phyloP scores from a whole-genome alignment of 176 grass and related monocot species.

The Hordeum vulgare region MorexV3_pseudomolecules_assembly NC_058519.1:604218617-604219116 shows the following conservation, averaged over 20 bases:
- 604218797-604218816: not conserved
- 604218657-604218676: not conserved
- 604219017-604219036: not conserved
- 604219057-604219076: not conserved
- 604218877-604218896: not conserved
- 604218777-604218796: not conserved
- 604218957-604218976: not conserved
- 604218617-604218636: not conserved
- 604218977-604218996: not conserved
- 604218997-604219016: not conserved
- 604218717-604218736: not conserved
- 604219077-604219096: not conserved
- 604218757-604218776: not conserved
- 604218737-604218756: not conserved
- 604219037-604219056: not conserved
- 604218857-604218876: not conserved
- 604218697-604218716: not conserved
- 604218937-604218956: not conserved
- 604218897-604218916: not conserved
- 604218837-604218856: not conserved
- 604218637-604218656: not conserved
- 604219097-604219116: not conserved
- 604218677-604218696: not conserved
- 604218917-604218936: not conserved
- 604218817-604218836: not conserved